These are phyloP conservation scores for Pelargonium citronellum DNA, from an alignment of 441 rosid genomes.

Conservation along the genomic window DNA sequence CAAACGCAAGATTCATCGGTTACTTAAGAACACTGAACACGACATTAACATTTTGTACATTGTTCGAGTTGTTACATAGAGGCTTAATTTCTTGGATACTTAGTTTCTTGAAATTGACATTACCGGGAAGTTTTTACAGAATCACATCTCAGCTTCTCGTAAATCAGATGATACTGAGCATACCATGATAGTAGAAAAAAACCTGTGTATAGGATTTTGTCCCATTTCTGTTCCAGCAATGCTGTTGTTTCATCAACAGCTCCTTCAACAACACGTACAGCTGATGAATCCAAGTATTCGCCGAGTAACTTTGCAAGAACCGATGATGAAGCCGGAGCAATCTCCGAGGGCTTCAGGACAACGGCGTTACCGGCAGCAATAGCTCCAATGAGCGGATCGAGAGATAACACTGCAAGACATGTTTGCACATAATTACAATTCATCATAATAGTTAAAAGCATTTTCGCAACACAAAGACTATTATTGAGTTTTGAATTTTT, in stretches of 20 bases:
- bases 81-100: no score
- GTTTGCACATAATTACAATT: background rate
- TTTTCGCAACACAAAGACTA: no score
- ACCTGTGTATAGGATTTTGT: constrained; percentile 70
- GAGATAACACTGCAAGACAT: constrained; percentile 43
- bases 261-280: constrained; percentile 52
- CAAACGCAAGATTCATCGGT: constrained; percentile 3
- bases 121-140: no score
- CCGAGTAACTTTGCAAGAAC: constrained; percentile 37
- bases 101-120: no score
- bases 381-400: constrained; percentile 67
- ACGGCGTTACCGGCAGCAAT: constrained; percentile 70
- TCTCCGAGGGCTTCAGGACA: constrained; percentile 64
- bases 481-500: no score
- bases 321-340: constrained; percentile 55
- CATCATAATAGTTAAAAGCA: no score
- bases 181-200: background rate
- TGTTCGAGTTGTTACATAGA: no score
- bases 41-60: no score
- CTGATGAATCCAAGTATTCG: constrained; percentile 41
- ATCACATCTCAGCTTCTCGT: no score
- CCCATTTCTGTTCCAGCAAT: constrained; percentile 60
- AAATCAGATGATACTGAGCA: no score
- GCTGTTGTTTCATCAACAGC: constrained; percentile 49
- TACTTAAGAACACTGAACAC: background rate